Base-by-base conservation (phyloP, 192 early-diverging fungal species). In the Coemansia sp. region DNA sequence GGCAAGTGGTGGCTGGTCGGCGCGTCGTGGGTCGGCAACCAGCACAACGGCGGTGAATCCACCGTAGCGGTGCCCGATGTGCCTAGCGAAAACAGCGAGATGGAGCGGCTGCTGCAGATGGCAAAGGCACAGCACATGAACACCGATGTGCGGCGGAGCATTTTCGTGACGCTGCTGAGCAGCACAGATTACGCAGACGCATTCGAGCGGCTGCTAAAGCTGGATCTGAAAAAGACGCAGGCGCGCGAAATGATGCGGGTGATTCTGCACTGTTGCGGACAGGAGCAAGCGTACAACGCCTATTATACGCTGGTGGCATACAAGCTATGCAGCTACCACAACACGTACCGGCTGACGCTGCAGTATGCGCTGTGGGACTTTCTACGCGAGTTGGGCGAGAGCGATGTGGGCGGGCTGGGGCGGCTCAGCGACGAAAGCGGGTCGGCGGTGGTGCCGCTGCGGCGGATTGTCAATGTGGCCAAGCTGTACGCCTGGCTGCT, bases 1-100 rank as follows among this genome's bases (percentile, higher is more conserved):
- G 94, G 94, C 62, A 93, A 93, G 68, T 99, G 96, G 96, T 99
- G 96, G 96, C 78, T 97, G 21, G 90, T 97, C 7, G 96, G 96
- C 20, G 79, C 93, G 3, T 90, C 92, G 15, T 99, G 96, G 95
- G 84, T 82, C 17, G 92, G 89, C 27, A 68, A 70, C 46, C 60
- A 80, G 57, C 40, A 72, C 19, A 28, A 50, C 19, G 31, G 17
- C 28, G 30, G 28, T n/a, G 40, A 28, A 11, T 5, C 28, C 2
- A 23, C 14, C 6, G 19, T 28, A 23, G 28, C 45, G 28, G 10
- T 14, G 25, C 5, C 10, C 4, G 34, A 41, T 36, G 25, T 39
- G 32, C 65, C 17, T 29, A 38, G 39, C 19, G 55, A 52, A 34
- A 64, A 63, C 39, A 30, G 9, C 3, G 65, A 67, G 48, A 64